Base-by-base conservation (phyloP, 139 green algal genomes). In the Trebouxia sp. region DNA sequence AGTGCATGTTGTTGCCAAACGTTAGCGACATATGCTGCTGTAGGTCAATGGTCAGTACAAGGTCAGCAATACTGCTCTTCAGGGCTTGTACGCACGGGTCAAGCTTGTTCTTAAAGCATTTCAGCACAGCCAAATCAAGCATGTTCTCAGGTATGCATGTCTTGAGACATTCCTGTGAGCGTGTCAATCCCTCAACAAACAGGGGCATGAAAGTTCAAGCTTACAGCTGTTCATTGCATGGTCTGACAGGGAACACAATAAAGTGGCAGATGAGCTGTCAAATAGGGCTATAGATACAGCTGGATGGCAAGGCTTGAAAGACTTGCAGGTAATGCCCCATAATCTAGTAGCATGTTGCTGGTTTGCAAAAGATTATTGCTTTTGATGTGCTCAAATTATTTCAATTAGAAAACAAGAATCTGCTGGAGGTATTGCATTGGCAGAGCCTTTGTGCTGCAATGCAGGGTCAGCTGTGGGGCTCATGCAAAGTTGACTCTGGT, bases 221-320 rank as follows among this genome's bases (percentile, higher is more conserved):
- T n/a, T n/a, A n/a, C n/a, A n/a, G n/a, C n/a, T n/a, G n/a, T n/a
- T n/a, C n/a, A 28, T 8, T 58, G 30, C 6, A 0, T 55, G 8
- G 17, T 65, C 0, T 4, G 78, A 66, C 55, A 83, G 87, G 47
- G 66, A 72, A 7, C 24, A 65, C 8, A 92, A 92, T 75, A 76
- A 69, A 37, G 39, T 74, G 9, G 88, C 88, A 26, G 88, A 92
- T 76, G 84, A 47, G 35, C 76, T 91, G 11, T 85, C 84, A 48
- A 92, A 92, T 32, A 70, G 80, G 41, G 88, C 84, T 1, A 82
- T 92, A n/a, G 79, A 84, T 15, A 79, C 75, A n/a, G 4, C 43
- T 30, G 76, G 82, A 15, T 85, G 82, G 82, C 41, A 56, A 17
- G 82, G 82, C 5, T 45, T 80, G 24, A 42, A 58, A 26, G 67